Evolutionary conservation across 2,329 filamentous ascomycete genomes (phyloP), one percentile per base, ranked within the genome.

Genomic region (Trichoderma gracile): DNA sequence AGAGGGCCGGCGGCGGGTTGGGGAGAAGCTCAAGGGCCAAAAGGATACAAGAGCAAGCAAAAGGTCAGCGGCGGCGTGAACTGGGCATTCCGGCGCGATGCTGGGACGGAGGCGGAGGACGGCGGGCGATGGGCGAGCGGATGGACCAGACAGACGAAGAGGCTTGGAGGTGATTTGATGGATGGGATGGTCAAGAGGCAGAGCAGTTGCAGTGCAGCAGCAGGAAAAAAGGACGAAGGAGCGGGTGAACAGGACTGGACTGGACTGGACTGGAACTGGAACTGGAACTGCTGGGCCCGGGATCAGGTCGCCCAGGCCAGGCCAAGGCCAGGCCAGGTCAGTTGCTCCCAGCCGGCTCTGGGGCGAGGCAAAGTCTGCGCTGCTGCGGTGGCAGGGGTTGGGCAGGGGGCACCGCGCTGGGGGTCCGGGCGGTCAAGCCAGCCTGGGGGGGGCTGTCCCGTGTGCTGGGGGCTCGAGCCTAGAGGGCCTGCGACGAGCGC

Each of bases 311-410:
- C 30, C 30, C 30, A 33, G 30, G 30, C 3, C 30, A 33, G 30
- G 30, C 10, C 30, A 33, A 33, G 30, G 30, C 3, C 30, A 33
- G 30, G 30, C 10, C 30, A 33, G 30, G 30, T 38, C 33, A 38
- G 33, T 38, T 38, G 33, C 14, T 38, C 30, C 33, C 33, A 38
- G 33, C 53, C 38, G 47, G 59, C 67, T 66, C 27, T 52, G 65
- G 66, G 67, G 67, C 63, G 45, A 61, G 54, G 67, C 65, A 66
- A 69, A 69, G 67, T 68, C 66, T 69, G 67, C 68, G 67, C 67
- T 67, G 62, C 66, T 69, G 67, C 68, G 67, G 68, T 66, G 62
- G 65, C 60, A 60, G 56, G 65, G 65, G 64, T 40, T 60, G 58
- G 27, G 40, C 46, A 49, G 46, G 60, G 49, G 61, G 61, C 9